Conservation (phyloP, 2,329 filamentous ascomycete species). For the Diaporthe vaccinii region DNA sequence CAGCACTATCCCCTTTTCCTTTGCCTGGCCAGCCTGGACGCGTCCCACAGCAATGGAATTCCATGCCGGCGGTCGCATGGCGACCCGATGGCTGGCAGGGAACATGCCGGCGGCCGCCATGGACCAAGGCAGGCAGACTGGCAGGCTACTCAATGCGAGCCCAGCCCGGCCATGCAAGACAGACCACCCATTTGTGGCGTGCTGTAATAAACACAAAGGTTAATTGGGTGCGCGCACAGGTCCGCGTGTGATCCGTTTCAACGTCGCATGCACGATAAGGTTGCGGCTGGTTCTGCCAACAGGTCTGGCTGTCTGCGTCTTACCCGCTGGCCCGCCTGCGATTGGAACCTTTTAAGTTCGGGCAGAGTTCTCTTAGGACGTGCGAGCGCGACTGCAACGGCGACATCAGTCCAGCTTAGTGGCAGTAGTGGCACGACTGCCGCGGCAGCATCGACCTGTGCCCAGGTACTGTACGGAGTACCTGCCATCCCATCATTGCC, state of each 20-base stretch:
- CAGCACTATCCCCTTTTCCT: constrained; percentile 6
- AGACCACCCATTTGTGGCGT: constrained; percentile 15
- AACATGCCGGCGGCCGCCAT: not conserved
- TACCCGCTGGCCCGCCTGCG: not conserved
- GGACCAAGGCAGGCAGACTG: constrained; percentile 15
- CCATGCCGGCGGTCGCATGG: constrained; percentile 21
- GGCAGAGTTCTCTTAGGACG: constrained; percentile 23
- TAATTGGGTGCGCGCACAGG: constrained; percentile 17
- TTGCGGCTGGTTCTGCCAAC: constrained; percentile 19
- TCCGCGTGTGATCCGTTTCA: constrained; percentile 16
- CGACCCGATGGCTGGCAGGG: not conserved
- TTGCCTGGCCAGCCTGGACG: not conserved
- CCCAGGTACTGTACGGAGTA: constrained; percentile 8
- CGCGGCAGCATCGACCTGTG: constrained; percentile 18
- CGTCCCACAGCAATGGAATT: constrained; percentile 25
- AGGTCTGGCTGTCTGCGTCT: not conserved
- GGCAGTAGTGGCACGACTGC: not conserved
- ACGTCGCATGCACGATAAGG: constrained; percentile 23
- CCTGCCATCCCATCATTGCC: constrained; percentile 32
- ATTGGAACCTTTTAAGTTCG: constrained; percentile 27
- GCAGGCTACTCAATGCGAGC: constrained; percentile 28
- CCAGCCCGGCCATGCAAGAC: constrained; percentile 22
- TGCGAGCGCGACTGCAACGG: constrained; percentile 30
- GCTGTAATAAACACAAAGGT: constrained; percentile 27
- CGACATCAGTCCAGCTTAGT: constrained; percentile 21